Evolutionary conservation across 2,329 filamentous ascomycete species (phyloP).

Genomic region (Aspergillus sp.): DNA sequence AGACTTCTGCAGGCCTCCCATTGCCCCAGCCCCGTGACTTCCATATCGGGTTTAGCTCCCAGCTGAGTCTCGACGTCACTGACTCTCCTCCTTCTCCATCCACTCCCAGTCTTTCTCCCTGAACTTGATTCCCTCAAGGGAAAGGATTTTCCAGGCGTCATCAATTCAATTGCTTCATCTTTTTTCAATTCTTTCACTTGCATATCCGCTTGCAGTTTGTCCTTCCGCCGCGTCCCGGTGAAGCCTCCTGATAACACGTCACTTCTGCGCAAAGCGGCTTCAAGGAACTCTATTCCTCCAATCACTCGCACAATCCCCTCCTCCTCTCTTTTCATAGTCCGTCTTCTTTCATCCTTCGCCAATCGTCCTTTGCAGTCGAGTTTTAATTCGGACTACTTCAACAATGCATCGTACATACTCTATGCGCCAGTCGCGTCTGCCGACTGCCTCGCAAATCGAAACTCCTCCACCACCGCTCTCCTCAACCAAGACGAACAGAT

Average conservation of each 20-base stretch:
- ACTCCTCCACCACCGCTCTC: conserved; percentile 91
- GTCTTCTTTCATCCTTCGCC: neutral
- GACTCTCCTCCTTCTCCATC: conserved; percentile 6
- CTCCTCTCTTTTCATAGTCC: neutral
- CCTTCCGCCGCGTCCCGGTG: conserved; percentile 30
- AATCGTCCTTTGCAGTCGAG: neutral
- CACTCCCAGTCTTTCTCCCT: neutral
- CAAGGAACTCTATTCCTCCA: conserved; percentile 16
- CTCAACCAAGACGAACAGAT: conserved; percentile 82
- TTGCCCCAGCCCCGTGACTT: conserved; percentile 6
- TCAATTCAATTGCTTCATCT: neutral
- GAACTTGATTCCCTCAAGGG: conserved; percentile 1
- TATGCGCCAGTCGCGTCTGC: conserved; percentile 95
- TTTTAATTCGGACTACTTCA: conserved; percentile 9
- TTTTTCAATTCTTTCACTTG: neutral
- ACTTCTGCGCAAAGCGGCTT: conserved; percentile 32
- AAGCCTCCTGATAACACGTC: conserved; percentile 26
- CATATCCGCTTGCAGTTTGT: conserved; percentile 19
- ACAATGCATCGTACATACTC: conserved; percentile 97
- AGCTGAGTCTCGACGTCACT: conserved; percentile 25
- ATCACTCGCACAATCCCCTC: neutral
- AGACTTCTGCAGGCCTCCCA: neutral
- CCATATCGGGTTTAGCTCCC: conserved; percentile 16
- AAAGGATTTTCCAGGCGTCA: neutral
- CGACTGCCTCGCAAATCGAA: conserved; percentile 86